phyloP scores from a whole-genome alignment of 164 flowering plant species.

The Berberis vulgaris region DNA sequence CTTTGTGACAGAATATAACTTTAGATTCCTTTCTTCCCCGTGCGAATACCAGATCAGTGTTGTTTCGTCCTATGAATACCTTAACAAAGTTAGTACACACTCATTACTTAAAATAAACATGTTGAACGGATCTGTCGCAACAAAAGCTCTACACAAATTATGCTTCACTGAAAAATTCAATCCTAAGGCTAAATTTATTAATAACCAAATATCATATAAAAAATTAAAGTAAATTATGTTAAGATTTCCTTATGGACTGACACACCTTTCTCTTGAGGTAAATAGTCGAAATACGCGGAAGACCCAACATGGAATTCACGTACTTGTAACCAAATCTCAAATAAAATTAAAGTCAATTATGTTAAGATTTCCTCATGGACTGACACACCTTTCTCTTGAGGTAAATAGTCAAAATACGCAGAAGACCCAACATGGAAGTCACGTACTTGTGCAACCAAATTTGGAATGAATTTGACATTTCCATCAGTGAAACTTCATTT shows the following conservation, averaged over 20 bases:
- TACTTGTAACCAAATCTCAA: neutral
- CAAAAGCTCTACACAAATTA: neutral
- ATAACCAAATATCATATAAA: too few relatives aligned
- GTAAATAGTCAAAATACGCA: neutral
- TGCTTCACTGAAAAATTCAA: neutral
- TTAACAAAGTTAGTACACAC: neutral
- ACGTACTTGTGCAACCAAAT: neutral
- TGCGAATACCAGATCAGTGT: constrained; percentile 39
- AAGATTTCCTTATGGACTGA: neutral
- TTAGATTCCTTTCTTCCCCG: constrained; percentile 35
- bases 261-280: neutral
- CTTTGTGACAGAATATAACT: constrained; percentile 25
- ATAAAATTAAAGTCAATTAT: too few relatives aligned
- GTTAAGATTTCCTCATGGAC: neutral
- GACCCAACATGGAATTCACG: neutral
- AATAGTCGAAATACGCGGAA: neutral
- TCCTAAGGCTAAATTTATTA: too few relatives aligned
- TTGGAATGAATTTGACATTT: neutral
- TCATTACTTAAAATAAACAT: neutral
- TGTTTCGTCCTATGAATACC: constrained; percentile 28
- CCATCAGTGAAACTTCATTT: neutral
- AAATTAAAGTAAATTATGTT: neutral
- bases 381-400: neutral
- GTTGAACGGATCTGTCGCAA: neutral
- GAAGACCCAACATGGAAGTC: neutral